These are phyloP conservation scores for Drechslerella dactyloides DNA, from an alignment of 2,329 filamentous ascomycete genomes.

Conservation along the genomic window DNA sequence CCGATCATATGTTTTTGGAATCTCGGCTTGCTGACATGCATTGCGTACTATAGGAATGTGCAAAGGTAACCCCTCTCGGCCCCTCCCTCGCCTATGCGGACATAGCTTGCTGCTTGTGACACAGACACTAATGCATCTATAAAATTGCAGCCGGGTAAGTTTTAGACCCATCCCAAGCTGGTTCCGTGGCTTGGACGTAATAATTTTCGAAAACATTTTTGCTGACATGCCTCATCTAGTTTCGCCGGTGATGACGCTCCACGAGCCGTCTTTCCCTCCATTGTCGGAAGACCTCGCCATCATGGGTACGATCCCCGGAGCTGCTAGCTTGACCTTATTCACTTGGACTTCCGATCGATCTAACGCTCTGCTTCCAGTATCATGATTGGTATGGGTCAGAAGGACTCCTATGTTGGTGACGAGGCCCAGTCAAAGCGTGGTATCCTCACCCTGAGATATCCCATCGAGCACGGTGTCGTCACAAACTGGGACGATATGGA, in stretches of 20 bases:
- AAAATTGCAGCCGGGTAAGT: constrained; percentile 47
- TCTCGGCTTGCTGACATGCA: constrained; percentile 52
- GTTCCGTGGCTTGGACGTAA: background rate
- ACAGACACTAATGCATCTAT: constrained; percentile 40
- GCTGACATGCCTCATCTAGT: constrained; percentile 60
- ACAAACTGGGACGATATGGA: constrained; percentile 99
- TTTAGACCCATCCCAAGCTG: constrained; percentile 10
- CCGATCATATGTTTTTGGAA: constrained; percentile 26
- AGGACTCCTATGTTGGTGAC: constrained; percentile 99
- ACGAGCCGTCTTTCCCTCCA: constrained; percentile 99
- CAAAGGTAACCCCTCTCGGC: constrained; percentile 73
- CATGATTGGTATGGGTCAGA: constrained; percentile 99
- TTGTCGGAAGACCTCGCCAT: constrained; percentile 98
- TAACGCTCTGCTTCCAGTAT: constrained; percentile 69
- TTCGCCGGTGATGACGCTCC: constrained; percentile 99
- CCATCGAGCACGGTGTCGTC: constrained; percentile 99
- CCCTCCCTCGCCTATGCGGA: constrained; percentile 5
- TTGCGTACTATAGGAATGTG: constrained; percentile 95
- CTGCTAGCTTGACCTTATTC: constrained; percentile 38
- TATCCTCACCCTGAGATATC: constrained; percentile 99
- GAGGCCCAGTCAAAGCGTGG: constrained; percentile 99
- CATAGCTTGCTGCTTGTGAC: constrained; percentile 41
- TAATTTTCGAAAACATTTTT: constrained; percentile 15
- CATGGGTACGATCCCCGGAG: constrained; percentile 79
- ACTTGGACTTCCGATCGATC: background rate